Evolutionary conservation across 2,329 filamentous ascomycete genomes (phyloP), one percentile per base, ranked within the genome.

Genomic region (Aspergillus glaucus): DNA sequence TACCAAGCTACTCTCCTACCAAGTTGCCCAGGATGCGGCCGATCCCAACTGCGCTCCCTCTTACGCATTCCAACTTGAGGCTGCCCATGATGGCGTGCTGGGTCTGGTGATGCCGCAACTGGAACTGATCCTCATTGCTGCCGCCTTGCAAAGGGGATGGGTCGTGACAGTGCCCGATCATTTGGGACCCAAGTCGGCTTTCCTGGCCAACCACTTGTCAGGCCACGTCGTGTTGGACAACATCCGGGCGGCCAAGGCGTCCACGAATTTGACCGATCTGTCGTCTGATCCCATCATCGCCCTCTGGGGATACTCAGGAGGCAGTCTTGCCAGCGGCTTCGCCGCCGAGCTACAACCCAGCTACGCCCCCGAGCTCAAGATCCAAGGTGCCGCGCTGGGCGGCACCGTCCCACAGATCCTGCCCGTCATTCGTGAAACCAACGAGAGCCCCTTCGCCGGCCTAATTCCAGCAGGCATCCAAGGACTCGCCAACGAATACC

Each of bases 281-380:
- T 54, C 58, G 8, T 37, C 52, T 5, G 57, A 63, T 12, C 62
- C 72, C 0, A 62, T 54, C 3, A 60, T 73, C 39, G 68, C 72
- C 2, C 61, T 80, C 47, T 81, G 77, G 76, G 79, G 79, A 0
- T 82, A 81, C 56, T 79, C 75, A 0, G 79, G 79, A 2, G 79
- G 79, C 3, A 72, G 73, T 2, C 52, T 81, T 9, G 53, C 55
- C 14, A 54, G 50, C 12, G 55, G 48, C 4, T 55, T 55, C 28
- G 55, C 55, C 1, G 55, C 55, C 2, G 55, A 57, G 12, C 43
- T 54, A 0, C 55, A 53, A 6, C 50, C 53, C 1, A 45, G 24
- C 3, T 57, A 57, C 34, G 55, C 55, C 0, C 53, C 55, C 4
- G 55, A 57, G 41, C 47, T 57, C 7, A 48, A 50, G 2, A 68